Conservation (phyloP, 108 stramenopile genomes). For the Skeletonema grethae region DNA sequence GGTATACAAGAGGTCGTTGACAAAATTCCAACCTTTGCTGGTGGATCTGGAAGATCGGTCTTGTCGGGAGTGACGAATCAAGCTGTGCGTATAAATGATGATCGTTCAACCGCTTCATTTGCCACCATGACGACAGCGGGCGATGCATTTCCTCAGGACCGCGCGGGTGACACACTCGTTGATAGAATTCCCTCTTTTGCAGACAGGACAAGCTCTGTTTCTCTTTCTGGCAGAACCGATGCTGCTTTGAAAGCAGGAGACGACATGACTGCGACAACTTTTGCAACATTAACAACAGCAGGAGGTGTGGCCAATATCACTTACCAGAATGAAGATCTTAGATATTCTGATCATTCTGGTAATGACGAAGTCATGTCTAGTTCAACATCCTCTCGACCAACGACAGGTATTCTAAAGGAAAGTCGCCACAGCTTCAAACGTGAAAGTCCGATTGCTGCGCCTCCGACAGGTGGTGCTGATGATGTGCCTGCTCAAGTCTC, state of each 20-base stretch:
- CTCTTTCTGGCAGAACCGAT: conserved; percentile 29
- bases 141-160: conserved; percentile 14
- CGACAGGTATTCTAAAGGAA: conserved; percentile 32
- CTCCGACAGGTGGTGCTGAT: not conserved
- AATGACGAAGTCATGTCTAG: conserved; percentile 21
- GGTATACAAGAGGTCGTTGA: conserved; percentile 45
- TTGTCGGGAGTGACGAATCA: conserved; percentile 41
- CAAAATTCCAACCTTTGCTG: conserved; percentile 43
- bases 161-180: conserved; percentile 3
- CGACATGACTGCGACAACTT: conserved; percentile 21
- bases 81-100: conserved; percentile 36
- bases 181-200: conserved; percentile 17
- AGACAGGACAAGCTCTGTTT: conserved; percentile 2
- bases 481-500: conserved; percentile 33
- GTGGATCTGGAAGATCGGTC: conserved; percentile 40
- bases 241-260: conserved; percentile 17
- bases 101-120: conserved; percentile 38
- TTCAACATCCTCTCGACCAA: conserved; percentile 11
- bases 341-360: not conserved
- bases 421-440: conserved; percentile 25
- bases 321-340: not conserved
- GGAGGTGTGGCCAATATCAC: not conserved
- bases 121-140: conserved; percentile 42
- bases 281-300: conserved; percentile 29
- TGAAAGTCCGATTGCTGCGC: not conserved